A percentile compares a stretch with the other conserved stretches of the same genome.
phyloP scores from a whole-genome alignment of 2,329 filamentous ascomycete genomes.

The Alternaria burnsii region DNA sequence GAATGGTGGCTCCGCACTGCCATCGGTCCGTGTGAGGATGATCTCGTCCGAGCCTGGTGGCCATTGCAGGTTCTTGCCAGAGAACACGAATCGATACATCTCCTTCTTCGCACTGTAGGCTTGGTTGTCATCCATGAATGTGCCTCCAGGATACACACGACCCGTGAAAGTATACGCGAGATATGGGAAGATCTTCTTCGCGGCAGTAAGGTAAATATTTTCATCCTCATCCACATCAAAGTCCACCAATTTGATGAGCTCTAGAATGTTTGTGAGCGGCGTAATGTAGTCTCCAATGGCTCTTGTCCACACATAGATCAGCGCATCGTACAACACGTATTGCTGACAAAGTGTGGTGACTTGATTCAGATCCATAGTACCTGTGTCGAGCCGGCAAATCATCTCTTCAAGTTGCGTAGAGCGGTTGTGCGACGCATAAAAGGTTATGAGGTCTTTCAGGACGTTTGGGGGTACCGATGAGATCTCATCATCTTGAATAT shows the following conservation, averaged over 20 bases:
- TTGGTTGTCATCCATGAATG: constrained; percentile 74
- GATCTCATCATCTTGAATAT: constrained; percentile 81
- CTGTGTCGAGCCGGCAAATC: constrained; percentile 89
- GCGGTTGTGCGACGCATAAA: constrained; percentile 79
- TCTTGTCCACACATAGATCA: constrained; percentile 97
- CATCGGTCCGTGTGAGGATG: constrained; percentile 67
- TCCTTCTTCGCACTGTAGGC: constrained; percentile 82
- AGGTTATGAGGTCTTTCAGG: constrained; percentile 83
- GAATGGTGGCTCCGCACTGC: constrained; percentile 75
- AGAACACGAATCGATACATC: constrained; percentile 93
- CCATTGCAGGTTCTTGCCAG: constrained; percentile 79
- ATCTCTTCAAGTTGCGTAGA: constrained; percentile 88
- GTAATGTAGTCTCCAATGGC: constrained; percentile 89
- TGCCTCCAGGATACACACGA: constrained; percentile 88
- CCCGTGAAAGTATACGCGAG: constrained; percentile 91
- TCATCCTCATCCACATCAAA: constrained; percentile 66
- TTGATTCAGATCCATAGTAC: constrained; percentile 92
- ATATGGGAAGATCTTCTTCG: constrained; percentile 93
- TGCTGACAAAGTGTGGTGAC: constrained; percentile 90
- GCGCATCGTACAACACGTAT: constrained; percentile 89
- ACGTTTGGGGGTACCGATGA: constrained; percentile 79
- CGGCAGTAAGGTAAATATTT: constrained; percentile 72
- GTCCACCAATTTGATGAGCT: constrained; percentile 66
- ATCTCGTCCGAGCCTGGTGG: constrained; percentile 69
- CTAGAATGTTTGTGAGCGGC: constrained; percentile 82